Percentiles rank a stretch among this genome's conserved stretches.
phyloP scores from a whole-genome alignment of 2,329 filamentous ascomycete genomes.

The Lachnum nothofagi region DNA sequence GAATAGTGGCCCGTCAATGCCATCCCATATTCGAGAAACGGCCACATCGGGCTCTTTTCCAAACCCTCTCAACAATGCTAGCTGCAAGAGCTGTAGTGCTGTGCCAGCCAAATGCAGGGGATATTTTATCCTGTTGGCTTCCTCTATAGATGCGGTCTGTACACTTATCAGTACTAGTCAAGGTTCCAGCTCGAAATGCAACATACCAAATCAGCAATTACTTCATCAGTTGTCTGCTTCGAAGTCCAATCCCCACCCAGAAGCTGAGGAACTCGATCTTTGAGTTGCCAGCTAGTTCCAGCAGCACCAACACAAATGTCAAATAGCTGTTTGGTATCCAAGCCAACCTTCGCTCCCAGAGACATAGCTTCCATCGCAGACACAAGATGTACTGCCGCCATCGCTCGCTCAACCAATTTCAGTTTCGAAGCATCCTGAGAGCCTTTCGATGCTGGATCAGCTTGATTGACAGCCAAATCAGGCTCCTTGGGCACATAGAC shows the following conservation, averaged over 20 bases:
- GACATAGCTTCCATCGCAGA: conserved; percentile 52
- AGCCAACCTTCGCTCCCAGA: conserved; percentile 47
- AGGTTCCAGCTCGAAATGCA: neutral
- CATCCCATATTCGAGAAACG: conserved; percentile 38
- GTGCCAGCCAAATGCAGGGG: conserved; percentile 35
- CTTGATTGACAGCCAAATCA: conserved; percentile 19
- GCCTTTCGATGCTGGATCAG: conserved; percentile 7
- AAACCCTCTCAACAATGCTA: conserved; percentile 32
- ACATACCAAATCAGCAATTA: conserved; percentile 34
- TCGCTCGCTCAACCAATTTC: conserved; percentile 52
- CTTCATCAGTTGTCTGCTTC: conserved; percentile 35
- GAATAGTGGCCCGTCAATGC: conserved; percentile 12
- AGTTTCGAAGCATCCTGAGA: conserved; percentile 25
- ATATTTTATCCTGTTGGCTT: conserved; percentile 31
- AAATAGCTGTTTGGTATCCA: conserved; percentile 46
- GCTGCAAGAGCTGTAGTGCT: conserved; percentile 35
- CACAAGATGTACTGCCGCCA: conserved; percentile 54
- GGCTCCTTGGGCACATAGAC: conserved; percentile 22
- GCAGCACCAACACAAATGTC: conserved; percentile 42
- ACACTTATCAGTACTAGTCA: conserved; percentile 21
- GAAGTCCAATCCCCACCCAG: conserved; percentile 34
- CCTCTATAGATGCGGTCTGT: conserved; percentile 32
- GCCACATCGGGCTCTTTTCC: conserved; percentile 35
- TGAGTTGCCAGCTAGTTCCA: conserved; percentile 37
- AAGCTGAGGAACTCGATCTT: conserved; percentile 35